A percentile compares a stretch with the other conserved stretches of the same genome.
Evolutionary conservation across 768 basidiomycete species (phyloP).

Genomic region (Mycena galericulata): DNA sequence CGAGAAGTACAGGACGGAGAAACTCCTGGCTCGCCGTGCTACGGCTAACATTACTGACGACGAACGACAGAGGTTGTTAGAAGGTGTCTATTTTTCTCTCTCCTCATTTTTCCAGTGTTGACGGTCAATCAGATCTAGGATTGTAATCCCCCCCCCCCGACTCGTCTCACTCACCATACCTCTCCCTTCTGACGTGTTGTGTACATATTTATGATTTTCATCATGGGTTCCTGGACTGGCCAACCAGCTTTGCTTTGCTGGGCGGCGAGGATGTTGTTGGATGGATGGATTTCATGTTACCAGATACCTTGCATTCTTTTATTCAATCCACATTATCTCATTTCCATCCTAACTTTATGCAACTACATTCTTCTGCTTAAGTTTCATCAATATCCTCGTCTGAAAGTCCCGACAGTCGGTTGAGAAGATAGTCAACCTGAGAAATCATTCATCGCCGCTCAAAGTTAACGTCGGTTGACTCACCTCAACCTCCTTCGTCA

Average conservation of each 20-base stretch:
- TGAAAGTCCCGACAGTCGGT: slow-evolving; percentile 87
- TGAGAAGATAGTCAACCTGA: slow-evolving; percentile 96
- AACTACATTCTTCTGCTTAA: slow-evolving; percentile 49
- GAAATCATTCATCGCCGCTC: background rate
- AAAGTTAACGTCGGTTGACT: slow-evolving; percentile 25
- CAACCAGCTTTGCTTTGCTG: slow-evolving; percentile 5
- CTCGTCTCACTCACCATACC: slow-evolving; percentile 8
- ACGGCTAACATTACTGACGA: slow-evolving; percentile 83
- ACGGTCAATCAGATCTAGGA: slow-evolving; percentile 55
- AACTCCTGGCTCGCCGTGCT: slow-evolving; percentile 87
- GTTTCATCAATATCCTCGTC: slow-evolving; percentile 81
- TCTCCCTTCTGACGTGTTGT: slow-evolving; percentile 3
- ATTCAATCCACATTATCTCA: slow-evolving; percentile 7
- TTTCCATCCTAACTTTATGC: slow-evolving; percentile 22
- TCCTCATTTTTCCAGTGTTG: background rate
- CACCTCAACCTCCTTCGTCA: slow-evolving; percentile 99
- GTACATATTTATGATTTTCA: slow-evolving; percentile 24
- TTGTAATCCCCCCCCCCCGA: slow-evolving; percentile 55
- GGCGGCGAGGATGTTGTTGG: slow-evolving; percentile 22
- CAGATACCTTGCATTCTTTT: slow-evolving; percentile 29
- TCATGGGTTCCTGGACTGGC: slow-evolving; percentile 1
- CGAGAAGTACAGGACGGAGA: slow-evolving; percentile 93
- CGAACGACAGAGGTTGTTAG: slow-evolving; percentile 76
- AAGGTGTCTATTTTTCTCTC: slow-evolving; percentile 60
- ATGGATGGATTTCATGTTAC: slow-evolving; percentile 29